Evolutionary conservation across 106 monocot species (phyloP), one percentile per base, ranked within the genome.

Genomic region (Gastrodia elata): DNA sequence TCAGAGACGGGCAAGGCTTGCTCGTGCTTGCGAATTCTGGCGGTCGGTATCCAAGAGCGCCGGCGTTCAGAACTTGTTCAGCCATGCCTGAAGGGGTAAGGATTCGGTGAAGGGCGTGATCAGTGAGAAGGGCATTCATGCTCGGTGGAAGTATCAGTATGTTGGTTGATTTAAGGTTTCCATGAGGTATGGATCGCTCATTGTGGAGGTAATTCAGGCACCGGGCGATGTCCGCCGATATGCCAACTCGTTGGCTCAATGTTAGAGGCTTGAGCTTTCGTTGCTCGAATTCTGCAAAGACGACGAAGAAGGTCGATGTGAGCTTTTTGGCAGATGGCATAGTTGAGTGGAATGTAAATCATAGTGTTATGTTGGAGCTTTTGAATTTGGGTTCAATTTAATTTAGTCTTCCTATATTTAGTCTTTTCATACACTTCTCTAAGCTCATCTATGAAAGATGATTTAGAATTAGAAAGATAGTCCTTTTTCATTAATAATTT

Each of bases 161-260:
- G 71, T 93, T 93, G 6, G 87, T 76, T 25, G 93, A 87, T 73
- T 93, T 93, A 16, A 93, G 81, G 71, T 93, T 93, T 68, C 93
- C 93, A 68, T 93, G 93, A 77, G 93, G 93, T 43, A 93, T 87
- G 68, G 85, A 77, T 59, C 81, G 74, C 35, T 89, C 84, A 34
- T 83, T 85, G 77, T 93, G 93, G 15, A 93, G 73, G 71, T 85
- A 84, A 77, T 83, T 79, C 9, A 93, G 83, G 74, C 87, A 79
- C 20, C 81, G 28, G 8, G 93, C 87, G 49, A 87, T 73, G 68
- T 90, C 81, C 3, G 85, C 33, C 0, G 93, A 84, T 35, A 93
- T 76, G 7, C 26, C 46, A 2, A 93, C 79, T 32, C 93, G 73
- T 25, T 87, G 80, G 30, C 2, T 55, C 33, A 83, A 58, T 9